These are phyloP conservation scores for Colletotrichum sp. DNA, from an alignment of 2,329 filamentous ascomycete species.

Conservation along the genomic window DNA sequence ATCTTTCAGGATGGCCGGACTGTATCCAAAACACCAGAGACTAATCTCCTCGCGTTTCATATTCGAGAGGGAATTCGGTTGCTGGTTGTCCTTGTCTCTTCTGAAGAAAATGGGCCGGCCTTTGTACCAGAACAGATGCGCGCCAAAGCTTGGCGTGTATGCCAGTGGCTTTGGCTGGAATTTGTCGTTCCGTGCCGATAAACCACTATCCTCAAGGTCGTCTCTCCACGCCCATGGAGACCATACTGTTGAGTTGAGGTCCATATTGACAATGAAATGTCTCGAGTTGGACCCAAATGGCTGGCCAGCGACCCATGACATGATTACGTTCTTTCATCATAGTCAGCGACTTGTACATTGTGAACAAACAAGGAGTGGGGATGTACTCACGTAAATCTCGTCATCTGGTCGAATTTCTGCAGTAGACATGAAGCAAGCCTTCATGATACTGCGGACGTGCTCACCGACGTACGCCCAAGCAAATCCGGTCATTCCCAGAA, in stretches of 20 bases:
- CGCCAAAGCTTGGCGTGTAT: background rate
- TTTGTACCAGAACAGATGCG: background rate
- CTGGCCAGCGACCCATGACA: background rate
- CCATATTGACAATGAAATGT: background rate
- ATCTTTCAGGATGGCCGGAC: background rate
- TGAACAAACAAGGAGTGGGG: too few relatives aligned
- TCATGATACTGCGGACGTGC: background rate
- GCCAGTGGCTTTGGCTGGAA: background rate
- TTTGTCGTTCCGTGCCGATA: background rate
- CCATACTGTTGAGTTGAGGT: background rate
- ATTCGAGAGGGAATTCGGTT: background rate
- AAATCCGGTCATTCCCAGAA: background rate
- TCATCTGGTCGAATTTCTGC: background rate
- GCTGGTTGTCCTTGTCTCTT: background rate
- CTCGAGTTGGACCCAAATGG: background rate
- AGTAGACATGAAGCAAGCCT: background rate
- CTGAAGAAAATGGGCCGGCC: background rate
- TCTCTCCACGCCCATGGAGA: background rate
- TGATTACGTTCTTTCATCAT: background rate
- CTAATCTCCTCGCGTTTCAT: background rate
- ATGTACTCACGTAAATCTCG: background rate
- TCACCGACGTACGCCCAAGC: accelerated
- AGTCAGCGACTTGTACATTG: too few relatives aligned
- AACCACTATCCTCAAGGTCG: background rate
- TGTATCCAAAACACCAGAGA: background rate